Conservation (phyloP, 176 grass and related monocot genomes). For the Carex scoparia region DNA sequence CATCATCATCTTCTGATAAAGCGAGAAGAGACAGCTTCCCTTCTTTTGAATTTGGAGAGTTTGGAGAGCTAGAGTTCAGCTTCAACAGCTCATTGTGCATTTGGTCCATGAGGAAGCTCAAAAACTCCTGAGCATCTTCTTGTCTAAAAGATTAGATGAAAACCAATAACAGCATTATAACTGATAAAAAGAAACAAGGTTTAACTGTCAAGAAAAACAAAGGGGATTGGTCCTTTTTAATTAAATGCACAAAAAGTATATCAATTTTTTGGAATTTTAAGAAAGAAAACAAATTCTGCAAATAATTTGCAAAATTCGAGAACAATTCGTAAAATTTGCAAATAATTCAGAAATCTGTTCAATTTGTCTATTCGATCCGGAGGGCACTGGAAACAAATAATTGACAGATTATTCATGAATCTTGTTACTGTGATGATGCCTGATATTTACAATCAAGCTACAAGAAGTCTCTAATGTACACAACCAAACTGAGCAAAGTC, state of each 20-base stretch:
- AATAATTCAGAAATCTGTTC: not conserved
- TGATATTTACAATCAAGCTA: not conserved
- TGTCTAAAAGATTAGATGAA: slow-evolving; percentile 49
- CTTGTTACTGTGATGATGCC: not conserved
- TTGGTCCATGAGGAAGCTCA: slow-evolving; percentile 87
- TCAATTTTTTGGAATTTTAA: not conserved
- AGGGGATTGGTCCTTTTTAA: too few relatives aligned
- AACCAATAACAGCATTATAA: not conserved
- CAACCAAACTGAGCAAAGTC: not conserved
- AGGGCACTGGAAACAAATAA: not conserved
- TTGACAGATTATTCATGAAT: not conserved
- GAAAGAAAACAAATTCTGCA: not conserved
- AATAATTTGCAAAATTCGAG: not conserved
- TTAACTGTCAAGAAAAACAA: not conserved
- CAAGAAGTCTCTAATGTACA: not conserved
- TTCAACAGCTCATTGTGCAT: slow-evolving; percentile 97
- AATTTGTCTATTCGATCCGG: not conserved
- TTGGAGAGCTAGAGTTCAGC: slow-evolving; percentile 40
- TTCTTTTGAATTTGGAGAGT: slow-evolving; percentile 47
- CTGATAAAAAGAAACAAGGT: not conserved
- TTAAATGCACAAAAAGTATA: not conserved
- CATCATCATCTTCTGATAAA: slow-evolving; percentile 73
- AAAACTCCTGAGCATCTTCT: slow-evolving; percentile 97
- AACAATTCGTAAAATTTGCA: too few relatives aligned
- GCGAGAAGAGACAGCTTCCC: slow-evolving; percentile 40